Base-by-base conservation (phyloP, 306 rosid genomes). In the Alnus glutinosa region DNA sequence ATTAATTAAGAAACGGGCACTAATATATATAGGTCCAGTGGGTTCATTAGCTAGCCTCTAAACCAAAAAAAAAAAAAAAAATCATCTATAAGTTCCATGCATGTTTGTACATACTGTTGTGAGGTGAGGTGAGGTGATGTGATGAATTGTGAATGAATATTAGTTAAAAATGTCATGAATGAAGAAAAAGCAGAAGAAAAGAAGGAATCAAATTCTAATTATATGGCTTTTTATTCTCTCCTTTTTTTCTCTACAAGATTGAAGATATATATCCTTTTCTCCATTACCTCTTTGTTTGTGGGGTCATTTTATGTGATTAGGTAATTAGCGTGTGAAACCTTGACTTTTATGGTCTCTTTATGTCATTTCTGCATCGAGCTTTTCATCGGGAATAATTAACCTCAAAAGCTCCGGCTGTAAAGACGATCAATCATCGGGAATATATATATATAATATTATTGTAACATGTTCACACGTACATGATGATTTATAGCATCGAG, bases 61-160 rank as follows among this genome's bases (percentile, higher is more conserved):
- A 61, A 34, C 4, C 2, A 81, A 77, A 51, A 32, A 80, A 71
- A 81, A 1, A 55, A 61, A 75, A 51, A 30, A 80, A 78, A 83
- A 76, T 82, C 85, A 79, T 86, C 83, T 82, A 51, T 59, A 85
- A 77, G 76, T 84, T 68, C 36, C 86, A 80, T 73, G 88, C 78
- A 85, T 77, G 83, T 79, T n/a, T 86, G 89, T 88, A 88, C 72
- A 87, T 89, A 82, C 84, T 85, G 28, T 23, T 82, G 77, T 81
- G 89, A 23, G 28, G 28, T 23, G 28, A 23, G 28, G 28, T 23
- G 28, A 23, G 28, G 28, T 23, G 28, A 23, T 23, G 47, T 79
- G 82, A 83, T 79, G 84, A 82, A 23, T 23, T 83, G 90, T 79
- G 86, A 78, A 82, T 75, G 85, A 71, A 23, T 23, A 23, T 74